phyloP scores from a whole-genome alignment of 75 land plant species.

The Pinus albicaulis region DNA sequence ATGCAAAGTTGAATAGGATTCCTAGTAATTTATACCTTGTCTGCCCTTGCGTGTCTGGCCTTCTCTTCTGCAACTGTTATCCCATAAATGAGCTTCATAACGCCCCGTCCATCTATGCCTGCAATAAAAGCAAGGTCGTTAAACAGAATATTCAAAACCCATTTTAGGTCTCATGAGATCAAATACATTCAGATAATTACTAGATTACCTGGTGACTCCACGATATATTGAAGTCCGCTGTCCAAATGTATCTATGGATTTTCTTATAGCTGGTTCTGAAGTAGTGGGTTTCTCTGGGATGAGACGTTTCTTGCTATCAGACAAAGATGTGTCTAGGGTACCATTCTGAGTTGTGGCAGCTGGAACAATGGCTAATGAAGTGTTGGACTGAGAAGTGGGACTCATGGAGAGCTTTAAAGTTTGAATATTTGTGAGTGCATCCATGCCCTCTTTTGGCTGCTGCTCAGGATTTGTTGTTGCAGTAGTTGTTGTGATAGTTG shows the following conservation, averaged over 20 bases:
- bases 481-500: not conserved
- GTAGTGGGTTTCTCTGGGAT: not conserved
- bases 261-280: slow-evolving; percentile 52
- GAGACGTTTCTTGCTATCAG: slow-evolving; percentile 18
- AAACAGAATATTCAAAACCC: not conserved
- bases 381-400: slow-evolving; percentile 6
- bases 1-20: no score
- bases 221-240: slow-evolving; percentile 79
- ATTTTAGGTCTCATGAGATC: not conserved
- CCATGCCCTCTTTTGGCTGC: not conserved
- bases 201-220: slow-evolving; percentile 66
- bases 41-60: slow-evolving; percentile 96
- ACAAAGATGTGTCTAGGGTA: not conserved
- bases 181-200: not conserved
- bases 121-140: slow-evolving; percentile 9
- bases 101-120: slow-evolving; percentile 98
- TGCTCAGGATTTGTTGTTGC: not conserved
- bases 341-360: not conserved
- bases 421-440: slow-evolving; percentile 8
- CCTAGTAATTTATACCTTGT: slow-evolving; percentile 55
- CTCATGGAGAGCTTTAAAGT: slow-evolving; percentile 27
- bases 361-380: not conserved
- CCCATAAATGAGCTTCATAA: slow-evolving; percentile 96
- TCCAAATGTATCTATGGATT: slow-evolving; percentile 80
- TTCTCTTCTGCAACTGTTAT: slow-evolving; percentile 94